Evolutionary conservation across 306 rosid species (phyloP).

Genomic region (Spatholobus suberectus): DNA sequence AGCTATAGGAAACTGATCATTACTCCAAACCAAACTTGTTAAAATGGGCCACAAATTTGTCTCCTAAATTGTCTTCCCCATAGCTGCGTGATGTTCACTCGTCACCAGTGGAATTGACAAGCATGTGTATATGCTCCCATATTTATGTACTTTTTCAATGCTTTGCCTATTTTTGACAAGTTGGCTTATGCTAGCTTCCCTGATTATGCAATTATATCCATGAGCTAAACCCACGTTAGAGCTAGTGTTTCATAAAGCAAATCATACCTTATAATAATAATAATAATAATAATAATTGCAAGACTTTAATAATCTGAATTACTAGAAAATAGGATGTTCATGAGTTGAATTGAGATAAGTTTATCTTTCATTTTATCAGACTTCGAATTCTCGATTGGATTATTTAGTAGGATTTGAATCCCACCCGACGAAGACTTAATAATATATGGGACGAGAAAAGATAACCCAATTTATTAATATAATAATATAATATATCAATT

Average conservation of each 20-base stretch:
- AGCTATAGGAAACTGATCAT: slow-evolving; percentile 35
- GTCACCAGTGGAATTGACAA: slow-evolving; percentile 22
- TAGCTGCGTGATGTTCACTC: no score
- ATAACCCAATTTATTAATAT: no score
- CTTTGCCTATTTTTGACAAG: slow-evolving; percentile 22
- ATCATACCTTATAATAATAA: not conserved
- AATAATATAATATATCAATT: no score
- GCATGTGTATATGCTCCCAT: slow-evolving; percentile 34
- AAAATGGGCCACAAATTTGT: slow-evolving; percentile 18
- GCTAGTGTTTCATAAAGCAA: slow-evolving; percentile 1
- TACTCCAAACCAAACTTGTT: not conserved
- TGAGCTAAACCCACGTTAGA: not conserved
- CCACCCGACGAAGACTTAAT: no score
- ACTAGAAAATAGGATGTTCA: no score
- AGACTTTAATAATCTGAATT: no score
- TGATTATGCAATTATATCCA: not conserved
- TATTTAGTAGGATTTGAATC: no score
- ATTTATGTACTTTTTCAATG: slow-evolving; percentile 32
- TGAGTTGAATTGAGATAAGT: no score
- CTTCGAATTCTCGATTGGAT: no score
- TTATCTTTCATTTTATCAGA: no score
- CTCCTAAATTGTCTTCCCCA: slow-evolving; percentile 22
- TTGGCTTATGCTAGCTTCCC: not conserved
- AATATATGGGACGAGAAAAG: no score
- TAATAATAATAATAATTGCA: no score